Conservation (phyloP, 192 early-diverging fungal species). For the Linnemannia exigua region DNA sequence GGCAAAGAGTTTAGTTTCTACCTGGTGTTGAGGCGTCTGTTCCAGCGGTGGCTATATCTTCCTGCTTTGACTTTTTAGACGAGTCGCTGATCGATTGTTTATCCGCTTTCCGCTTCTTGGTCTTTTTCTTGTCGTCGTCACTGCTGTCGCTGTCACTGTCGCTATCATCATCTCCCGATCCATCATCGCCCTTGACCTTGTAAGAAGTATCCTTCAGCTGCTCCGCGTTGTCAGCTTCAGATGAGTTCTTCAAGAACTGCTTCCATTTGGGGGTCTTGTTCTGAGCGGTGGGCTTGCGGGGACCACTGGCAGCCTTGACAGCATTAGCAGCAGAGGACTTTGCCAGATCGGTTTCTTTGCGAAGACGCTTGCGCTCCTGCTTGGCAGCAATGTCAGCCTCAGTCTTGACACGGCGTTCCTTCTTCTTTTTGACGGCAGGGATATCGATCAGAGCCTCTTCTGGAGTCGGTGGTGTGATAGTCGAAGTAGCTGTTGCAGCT, state of each 20-base stretch:
- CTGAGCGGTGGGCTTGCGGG: slow-evolving; percentile 13
- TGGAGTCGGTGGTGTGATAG: neutral
- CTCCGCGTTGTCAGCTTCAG: slow-evolving; percentile 54
- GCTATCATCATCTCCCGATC: slow-evolving; percentile 26
- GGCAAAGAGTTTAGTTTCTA: neutral
- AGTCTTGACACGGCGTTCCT: slow-evolving; percentile 54
- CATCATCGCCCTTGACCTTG: slow-evolving; percentile 54
- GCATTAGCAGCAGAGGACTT: slow-evolving; percentile 5
- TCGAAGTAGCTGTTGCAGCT: neutral
- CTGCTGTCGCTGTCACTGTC: slow-evolving; percentile 31
- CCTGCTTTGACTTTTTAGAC: slow-evolving; percentile 23
- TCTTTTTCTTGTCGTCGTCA: slow-evolving; percentile 11
- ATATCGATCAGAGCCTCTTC: slow-evolving; percentile 48
- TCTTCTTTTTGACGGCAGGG: slow-evolving; percentile 51
- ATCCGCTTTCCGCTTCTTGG: slow-evolving; percentile 35
- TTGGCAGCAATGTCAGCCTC: slow-evolving; percentile 50
- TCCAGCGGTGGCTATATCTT: slow-evolving; percentile 11
- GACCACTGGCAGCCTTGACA: slow-evolving; percentile 18
- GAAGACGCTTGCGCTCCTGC: slow-evolving; percentile 48
- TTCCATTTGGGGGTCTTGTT: slow-evolving; percentile 56
- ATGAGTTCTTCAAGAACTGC: slow-evolving; percentile 48
- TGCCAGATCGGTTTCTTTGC: slow-evolving; percentile 37
- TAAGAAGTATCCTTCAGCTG: slow-evolving; percentile 45
- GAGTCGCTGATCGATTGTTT: neutral
- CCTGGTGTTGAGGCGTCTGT: slow-evolving; percentile 38